Evolutionary conservation across 2,329 filamentous ascomycete genomes (phyloP), one percentile per base, ranked within the genome.

Genomic region (Knoxdaviesia proteae): DNA sequence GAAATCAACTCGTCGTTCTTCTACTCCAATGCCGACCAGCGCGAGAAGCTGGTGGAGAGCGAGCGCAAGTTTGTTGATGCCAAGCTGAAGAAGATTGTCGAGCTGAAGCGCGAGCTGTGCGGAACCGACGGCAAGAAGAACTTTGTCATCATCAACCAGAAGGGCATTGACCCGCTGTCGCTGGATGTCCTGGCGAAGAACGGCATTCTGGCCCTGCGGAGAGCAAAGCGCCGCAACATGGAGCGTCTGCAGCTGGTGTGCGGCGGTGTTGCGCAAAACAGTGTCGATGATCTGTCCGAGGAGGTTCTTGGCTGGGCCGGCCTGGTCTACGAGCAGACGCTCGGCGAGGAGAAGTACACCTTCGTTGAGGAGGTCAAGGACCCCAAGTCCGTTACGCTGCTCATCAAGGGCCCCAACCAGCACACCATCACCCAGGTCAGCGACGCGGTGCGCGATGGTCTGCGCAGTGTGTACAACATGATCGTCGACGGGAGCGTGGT

Each of bases 1-100:
- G 90, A 98, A 63, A 93, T 98, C 61, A 98, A 98, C 73, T 94
- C 87, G 36, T 78, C 87, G 42, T 98, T 98, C 70, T 98, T 93
- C 71, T 98, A 98, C 67, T 94, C 83, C 34, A 93, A 79, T 56
- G 90, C 90, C 32, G 87, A 94, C 50, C 90, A 98, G 67, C 76
- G 90, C 50, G 90, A 96, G 55, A 98, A 96, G 69, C 75, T 98
- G 36, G 90, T 98, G 7, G 90, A 96, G 67, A 94, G 84, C 55
- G 90, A 98, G 67, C 80, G 90, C 49, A 76, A 83, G 48, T 94
- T 94, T 53, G 86, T 98, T 39, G 90, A 98, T 54, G 78, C 90
- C 49, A 98, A 96, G 69, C 65, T 98, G 51, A 81, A 86, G 62
- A 94, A 93, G 69, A 96, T 98, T 58, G 83, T 98, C 8, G 88